These are phyloP conservation scores for Babesia gibsoni DNA, from an alignment of 169 alveolate genomes.

Conservation along the genomic window DNA sequence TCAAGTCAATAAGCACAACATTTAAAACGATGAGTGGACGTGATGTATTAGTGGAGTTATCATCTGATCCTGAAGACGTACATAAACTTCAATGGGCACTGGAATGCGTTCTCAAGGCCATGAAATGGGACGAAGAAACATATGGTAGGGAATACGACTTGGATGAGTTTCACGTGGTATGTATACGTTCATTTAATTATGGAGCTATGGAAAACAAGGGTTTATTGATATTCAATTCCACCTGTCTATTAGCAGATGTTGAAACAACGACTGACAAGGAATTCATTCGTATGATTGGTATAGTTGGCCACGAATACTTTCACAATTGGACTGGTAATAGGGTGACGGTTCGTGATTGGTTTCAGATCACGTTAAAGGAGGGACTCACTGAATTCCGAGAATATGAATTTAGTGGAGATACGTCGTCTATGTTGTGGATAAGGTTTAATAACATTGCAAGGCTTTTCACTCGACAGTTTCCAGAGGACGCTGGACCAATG, in stretches of 20 bases:
- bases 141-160: constrained; percentile 89
- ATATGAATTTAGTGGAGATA: constrained; percentile 78
- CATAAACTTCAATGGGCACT: constrained; percentile 82
- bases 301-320: constrained; percentile 91
- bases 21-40: constrained; percentile 80
- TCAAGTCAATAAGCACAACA: constrained; percentile 70
- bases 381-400: constrained; percentile 92
- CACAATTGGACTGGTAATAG: constrained; percentile 94
- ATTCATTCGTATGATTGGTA: constrained; percentile 81
- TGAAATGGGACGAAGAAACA: constrained; percentile 91
- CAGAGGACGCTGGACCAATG: constrained; percentile 90
- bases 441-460: constrained; percentile 81
- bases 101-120: constrained; percentile 83
- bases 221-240: constrained; percentile 86
- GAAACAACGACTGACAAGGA: constrained; percentile 85
- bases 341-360: constrained; percentile 92
- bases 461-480: constrained; percentile 80
- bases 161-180: constrained; percentile 85
- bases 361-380: constrained; percentile 90
- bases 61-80: constrained; percentile 80
- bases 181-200: constrained; percentile 86
- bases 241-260: constrained; percentile 83
- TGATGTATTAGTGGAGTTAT: constrained; percentile 75
- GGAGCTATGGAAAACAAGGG: constrained; percentile 95
- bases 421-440: constrained; percentile 74